Percentiles rank a stretch among this genome's conserved stretches.
These are phyloP conservation scores for Suhomyces bokatorum DNA, from an alignment of 1,139 yeast species.

Conservation along the genomic window DNA sequence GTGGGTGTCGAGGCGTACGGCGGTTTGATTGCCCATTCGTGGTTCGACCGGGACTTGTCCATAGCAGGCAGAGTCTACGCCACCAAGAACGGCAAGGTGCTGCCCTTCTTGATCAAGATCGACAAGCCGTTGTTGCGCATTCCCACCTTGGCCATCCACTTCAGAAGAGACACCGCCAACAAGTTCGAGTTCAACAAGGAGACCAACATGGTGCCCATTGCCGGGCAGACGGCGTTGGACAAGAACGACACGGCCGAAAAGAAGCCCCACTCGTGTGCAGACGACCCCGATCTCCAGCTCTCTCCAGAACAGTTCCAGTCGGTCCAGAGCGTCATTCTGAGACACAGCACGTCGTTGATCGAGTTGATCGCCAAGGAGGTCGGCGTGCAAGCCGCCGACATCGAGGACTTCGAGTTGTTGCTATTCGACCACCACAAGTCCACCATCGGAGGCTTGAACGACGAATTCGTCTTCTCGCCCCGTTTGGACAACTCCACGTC, in stretches of 20 bases:
- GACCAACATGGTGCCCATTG: conserved; percentile 81
- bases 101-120: conserved; percentile 73
- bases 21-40: conserved; percentile 88
- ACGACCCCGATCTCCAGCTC: conserved; percentile 44
- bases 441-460: conserved; percentile 80
- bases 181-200: conserved; percentile 91
- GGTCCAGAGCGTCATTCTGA: conserved; percentile 60
- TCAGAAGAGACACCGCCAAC: conserved; percentile 71
- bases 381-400: conserved; percentile 46
- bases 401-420: conserved; percentile 90
- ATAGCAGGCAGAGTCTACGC: conserved; percentile 91
- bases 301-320: conserved; percentile 62
- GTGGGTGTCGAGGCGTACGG: conserved; percentile 95
- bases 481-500: conserved; percentile 89
- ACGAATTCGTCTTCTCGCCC: conserved; percentile 92
- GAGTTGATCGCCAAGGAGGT: conserved; percentile 69
- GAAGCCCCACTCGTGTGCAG: conserved; percentile 43
- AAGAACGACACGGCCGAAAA: conserved; percentile 26
- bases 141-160: conserved; percentile 93
- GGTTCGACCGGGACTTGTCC: conserved; percentile 93
- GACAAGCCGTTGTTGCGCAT: conserved; percentile 84
- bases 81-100: conserved; percentile 48
- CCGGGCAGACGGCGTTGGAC: conserved; percentile 59
- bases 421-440: conserved; percentile 84
- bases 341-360: conserved; percentile 75